Evolutionary conservation across 2,329 filamentous ascomycete genomes (phyloP).

Genomic region (Diaporthe sp.): DNA sequence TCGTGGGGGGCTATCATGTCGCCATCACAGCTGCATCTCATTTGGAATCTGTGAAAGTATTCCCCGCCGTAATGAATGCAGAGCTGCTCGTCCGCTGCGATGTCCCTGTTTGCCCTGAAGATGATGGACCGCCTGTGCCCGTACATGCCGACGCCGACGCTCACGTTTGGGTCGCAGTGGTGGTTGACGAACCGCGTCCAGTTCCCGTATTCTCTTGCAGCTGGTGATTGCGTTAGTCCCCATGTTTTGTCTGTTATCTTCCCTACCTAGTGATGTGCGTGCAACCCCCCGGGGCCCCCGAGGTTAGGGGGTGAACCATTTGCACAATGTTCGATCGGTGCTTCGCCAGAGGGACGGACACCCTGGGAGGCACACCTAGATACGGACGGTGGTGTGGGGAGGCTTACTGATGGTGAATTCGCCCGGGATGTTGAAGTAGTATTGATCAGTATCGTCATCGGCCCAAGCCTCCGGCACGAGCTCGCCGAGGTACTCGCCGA

Average conservation of each 20-base stretch:
- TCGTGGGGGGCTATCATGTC: not conserved
- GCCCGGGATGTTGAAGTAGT: not conserved
- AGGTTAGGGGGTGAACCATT: too few species aligned
- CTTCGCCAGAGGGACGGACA: not conserved
- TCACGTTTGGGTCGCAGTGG: slow-evolving; percentile 9
- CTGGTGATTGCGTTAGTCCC: not conserved
- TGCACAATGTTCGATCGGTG: too few species aligned
- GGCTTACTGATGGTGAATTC: not conserved
- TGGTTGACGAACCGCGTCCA: slow-evolving; percentile 23
- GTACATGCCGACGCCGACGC: slow-evolving; percentile 57
- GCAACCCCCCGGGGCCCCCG: not conserved
- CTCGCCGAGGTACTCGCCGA: slow-evolving; percentile 30
- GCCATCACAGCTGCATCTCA: not conserved
- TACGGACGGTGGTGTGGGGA: not conserved
- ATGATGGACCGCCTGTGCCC: slow-evolving; percentile 54
- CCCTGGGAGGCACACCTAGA: not conserved
- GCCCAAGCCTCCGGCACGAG: not conserved
- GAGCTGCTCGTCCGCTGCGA: not conserved
- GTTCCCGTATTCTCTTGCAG: not conserved
- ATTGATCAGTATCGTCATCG: not conserved
- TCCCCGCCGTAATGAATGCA: not conserved
- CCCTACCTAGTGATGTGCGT: not conserved
- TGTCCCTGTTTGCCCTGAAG: not conserved
- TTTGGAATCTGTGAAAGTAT: not conserved
- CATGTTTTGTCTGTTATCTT: not conserved